Evolutionary conservation across 179 eudicot species (phyloP), one percentile per base, ranked within the genome.

Genomic region (Patellifolia procumbens): DNA sequence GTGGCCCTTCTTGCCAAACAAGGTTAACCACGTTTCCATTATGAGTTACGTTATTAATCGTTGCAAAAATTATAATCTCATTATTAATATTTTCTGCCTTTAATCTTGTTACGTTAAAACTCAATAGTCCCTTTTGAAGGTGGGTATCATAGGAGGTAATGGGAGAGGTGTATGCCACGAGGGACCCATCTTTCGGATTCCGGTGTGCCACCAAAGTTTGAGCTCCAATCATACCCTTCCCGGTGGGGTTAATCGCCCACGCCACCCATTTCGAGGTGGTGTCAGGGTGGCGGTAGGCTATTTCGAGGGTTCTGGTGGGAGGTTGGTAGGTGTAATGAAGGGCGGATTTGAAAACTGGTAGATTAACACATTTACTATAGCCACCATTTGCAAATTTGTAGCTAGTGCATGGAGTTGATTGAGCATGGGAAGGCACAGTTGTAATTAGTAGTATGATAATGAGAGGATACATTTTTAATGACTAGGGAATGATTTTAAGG

Each of bases 1-100:
- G 59, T 1, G 87, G 89, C 2, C 97, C 98, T 6, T 85, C 90
- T 72, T 93, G 98, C 98, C 98, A 93, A 34, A 91, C 88, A 74
- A 89, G 97, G 71, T 90, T 90, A 72, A 93, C 71, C 60, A 64
- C 80, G 8, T 87, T 72, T 39, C 61, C 70, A 74, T 79, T 79
- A 55, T 51, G 76, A 9, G 82, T 88, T 17, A 88, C 87, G 53
- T 67, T 51, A 61, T 67, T 51, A 61, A 93, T 34, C 5, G 89
- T 93, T 6, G 94, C 98, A 58, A 81, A 90, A 24, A 93, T 87
- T 37, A 78, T 74, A 1, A 91, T 87, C 71, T 90, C 94, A 20
- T 75, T 74, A 1, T 83, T 81, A 0, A 69, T 24, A 78, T 75
- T 80, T 5, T 78, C 81, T 0, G 94, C 94, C 0, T 85, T 76